phyloP scores from a whole-genome alignment of 2,329 filamentous ascomycete species.

The Leptographium flavum region DNA sequence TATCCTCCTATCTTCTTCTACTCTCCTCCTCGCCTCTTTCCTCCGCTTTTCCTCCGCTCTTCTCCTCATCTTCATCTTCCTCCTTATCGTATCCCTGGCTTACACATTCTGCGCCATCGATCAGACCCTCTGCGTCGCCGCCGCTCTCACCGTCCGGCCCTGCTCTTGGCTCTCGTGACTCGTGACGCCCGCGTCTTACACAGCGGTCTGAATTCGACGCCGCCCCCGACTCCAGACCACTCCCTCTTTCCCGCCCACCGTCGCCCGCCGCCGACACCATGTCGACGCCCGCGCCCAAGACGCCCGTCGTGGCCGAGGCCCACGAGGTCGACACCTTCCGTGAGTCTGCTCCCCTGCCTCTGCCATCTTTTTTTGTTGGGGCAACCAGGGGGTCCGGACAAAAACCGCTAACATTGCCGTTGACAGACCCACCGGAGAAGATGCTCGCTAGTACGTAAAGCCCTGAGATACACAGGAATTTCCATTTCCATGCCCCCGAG shows the following conservation, averaged over 20 bases:
- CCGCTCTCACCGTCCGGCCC: no score
- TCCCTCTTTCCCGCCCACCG: not conserved
- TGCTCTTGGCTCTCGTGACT: not conserved
- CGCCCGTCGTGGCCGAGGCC: conserved; percentile 56
- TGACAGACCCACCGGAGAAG: conserved; percentile 46
- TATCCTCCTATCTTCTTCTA: not conserved
- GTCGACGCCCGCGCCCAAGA: conserved; percentile 28
- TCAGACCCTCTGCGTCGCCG: no score
- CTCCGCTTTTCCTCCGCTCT: not conserved
- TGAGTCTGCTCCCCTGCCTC: conserved; percentile 23
- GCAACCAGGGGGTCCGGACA: not conserved
- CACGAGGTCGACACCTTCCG: conserved; percentile 63
- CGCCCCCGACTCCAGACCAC: not conserved
- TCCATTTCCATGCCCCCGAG: no score
- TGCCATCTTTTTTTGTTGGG: conserved; percentile 7
- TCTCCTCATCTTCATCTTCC: not conserved
- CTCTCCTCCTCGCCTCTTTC: not conserved
- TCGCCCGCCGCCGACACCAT: conserved; percentile 19
- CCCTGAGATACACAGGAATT: not conserved
- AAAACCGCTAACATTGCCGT: conserved; percentile 9
- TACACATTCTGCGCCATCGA: no score
- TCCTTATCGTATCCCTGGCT: no score
- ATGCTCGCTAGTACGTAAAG: conserved; percentile 51
- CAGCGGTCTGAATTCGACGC: not conserved
- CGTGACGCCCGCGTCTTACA: not conserved